Base-by-base conservation (phyloP, 306 rosid genomes). In the Mucuna pruriens region DNA sequence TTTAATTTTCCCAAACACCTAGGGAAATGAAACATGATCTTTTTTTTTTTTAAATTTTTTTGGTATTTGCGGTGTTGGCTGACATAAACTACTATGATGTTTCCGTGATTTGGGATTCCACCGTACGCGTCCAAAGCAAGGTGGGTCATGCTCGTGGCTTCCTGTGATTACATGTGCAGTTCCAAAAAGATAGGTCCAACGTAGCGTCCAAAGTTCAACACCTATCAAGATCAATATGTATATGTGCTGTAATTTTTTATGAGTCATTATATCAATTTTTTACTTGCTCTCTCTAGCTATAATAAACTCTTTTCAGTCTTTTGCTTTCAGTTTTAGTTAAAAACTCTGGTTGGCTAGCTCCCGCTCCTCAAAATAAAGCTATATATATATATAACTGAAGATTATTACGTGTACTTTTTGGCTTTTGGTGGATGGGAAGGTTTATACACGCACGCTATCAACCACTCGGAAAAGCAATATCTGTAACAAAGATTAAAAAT, bases 111-210 rank as follows among this genome's bases (percentile, higher is more conserved):
- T 78, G 40, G 3, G 57, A 78, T 66, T 77, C 66, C 39, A 49
- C 26, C 51, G 29, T 49, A 49, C 34, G 51, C 73, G 66, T 65
- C 54, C 44, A 23, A 52, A n/a, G 8, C 19, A 52, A 52, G 44
- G 55, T 51, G 42, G 66, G 44, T 17, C 81, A 49, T 49, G 40
- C 19, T 19, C 60, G 11, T 42, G 69, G 17, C 26, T 16, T 26
- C 26, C 7, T 16, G 39, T 20, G 3, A 7, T 68, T 69, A 17
- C 71, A 22, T 40, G 40, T 70, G 72, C 64, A 60, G 6, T 71
- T 79, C 83, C 78, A 71, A 60, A 36, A 79, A 70, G 71, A 70
- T 69, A 39, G 71, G 9, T 79, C n/a, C 75, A 40, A 68, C 19
- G 7, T 69, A 40, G 2, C 22, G 11, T 69, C 61, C 77, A 67